These are phyloP conservation scores for Arthrobotrys musiformis DNA, from an alignment of 2,329 filamentous ascomycete species.

Conservation along the genomic window DNA sequence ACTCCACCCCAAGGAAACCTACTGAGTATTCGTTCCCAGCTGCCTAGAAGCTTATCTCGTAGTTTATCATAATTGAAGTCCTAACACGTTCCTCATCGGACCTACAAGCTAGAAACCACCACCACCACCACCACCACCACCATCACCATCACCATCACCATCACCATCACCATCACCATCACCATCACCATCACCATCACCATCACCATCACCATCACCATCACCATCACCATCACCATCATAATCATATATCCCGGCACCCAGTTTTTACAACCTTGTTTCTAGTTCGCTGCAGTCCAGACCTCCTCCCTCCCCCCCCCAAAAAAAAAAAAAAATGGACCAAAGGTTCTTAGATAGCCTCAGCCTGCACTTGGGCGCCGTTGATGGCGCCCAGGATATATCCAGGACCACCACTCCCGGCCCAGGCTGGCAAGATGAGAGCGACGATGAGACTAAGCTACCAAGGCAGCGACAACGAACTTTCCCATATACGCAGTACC, in stretches of 20 bases:
- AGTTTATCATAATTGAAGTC: background rate
- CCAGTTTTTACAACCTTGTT: too few relatives aligned
- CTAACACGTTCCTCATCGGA: background rate
- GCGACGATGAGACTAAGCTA: conserved; percentile 67
- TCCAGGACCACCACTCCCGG: conserved; percentile 63
- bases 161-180: background rate
- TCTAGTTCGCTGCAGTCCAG: background rate
- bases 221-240: too few relatives aligned
- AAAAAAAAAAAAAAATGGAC: conserved; percentile 41
- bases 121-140: background rate
- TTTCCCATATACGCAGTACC: conserved; percentile 88
- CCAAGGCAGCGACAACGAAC: conserved; percentile 82
- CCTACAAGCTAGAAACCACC: background rate
- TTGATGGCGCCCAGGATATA: conserved; percentile 30
- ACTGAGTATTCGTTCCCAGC: background rate
- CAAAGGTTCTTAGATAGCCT: conserved; percentile 44
- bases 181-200: background rate
- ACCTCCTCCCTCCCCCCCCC: too few relatives aligned
- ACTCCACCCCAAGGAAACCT: too few relatives aligned
- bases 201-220: background rate
- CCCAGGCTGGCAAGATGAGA: conserved; percentile 65
- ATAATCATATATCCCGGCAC: too few relatives aligned
- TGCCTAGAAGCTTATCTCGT: background rate
- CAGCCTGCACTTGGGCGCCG: conserved; percentile 18
- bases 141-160: background rate